Percentiles rank a stretch among this genome's conserved stretches.
Conservation (phyloP, 2,329 filamentous ascomycete species). For the Cladophialophora carrionii region DNA sequence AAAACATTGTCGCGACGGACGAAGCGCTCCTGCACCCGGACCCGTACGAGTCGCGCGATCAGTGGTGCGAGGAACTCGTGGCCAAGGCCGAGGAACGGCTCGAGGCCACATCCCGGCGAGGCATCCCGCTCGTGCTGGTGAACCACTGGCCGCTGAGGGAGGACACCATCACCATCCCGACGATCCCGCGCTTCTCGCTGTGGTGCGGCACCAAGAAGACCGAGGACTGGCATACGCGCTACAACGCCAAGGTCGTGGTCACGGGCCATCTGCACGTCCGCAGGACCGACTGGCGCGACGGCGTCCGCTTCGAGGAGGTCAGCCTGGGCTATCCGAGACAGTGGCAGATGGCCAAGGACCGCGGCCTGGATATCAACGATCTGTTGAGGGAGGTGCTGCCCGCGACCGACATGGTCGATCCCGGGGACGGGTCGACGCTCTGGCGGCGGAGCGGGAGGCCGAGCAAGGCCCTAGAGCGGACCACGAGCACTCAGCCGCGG, state of each 20-base stretch:
- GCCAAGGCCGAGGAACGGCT: conserved; percentile 32
- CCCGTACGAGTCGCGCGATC: conserved; percentile 34
- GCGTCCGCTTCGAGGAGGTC: conserved; percentile 38
- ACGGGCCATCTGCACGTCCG: conserved; percentile 38
- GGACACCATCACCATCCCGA: conserved; percentile 36
- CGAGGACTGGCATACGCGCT: conserved; percentile 36
- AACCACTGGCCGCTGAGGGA: conserved; percentile 39
- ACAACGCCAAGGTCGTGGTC: conserved; percentile 38
- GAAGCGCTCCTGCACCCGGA: conserved; percentile 38
- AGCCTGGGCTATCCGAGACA: conserved; percentile 38
- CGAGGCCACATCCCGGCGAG: conserved; percentile 25
- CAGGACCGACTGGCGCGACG: conserved; percentile 37
- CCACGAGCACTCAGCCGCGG: not conserved
- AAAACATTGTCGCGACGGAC: conserved; percentile 37
- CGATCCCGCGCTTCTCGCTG: conserved; percentile 37
- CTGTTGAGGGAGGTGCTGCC: conserved; percentile 36
- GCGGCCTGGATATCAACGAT: conserved; percentile 35
- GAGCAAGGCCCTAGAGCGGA: conserved; percentile 2
- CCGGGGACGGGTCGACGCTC: conserved; percentile 31
- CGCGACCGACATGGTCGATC: conserved; percentile 27
- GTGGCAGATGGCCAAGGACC: conserved; percentile 36
- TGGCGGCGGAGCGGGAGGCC: conserved; percentile 29
- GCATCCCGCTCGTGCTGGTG: conserved; percentile 35
- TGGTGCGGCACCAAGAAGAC: conserved; percentile 39
- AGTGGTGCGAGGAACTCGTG: conserved; percentile 35